Evolutionary conservation across 1,284 basidiomycete genomes (phyloP).

Genomic region (Malassezia nana): DNA sequence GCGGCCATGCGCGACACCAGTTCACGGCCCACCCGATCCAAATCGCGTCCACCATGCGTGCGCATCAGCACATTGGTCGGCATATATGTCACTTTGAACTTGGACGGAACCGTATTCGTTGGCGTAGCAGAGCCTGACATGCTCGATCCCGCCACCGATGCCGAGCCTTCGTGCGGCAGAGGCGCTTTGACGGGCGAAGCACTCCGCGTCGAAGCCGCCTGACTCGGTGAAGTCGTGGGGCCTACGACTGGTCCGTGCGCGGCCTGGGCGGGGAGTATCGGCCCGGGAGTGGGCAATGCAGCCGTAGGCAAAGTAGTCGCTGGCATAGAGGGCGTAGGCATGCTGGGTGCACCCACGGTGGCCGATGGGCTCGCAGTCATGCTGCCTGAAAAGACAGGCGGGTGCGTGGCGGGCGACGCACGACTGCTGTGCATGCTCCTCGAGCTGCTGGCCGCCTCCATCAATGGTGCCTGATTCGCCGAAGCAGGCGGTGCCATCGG

Average conservation of each 20-base stretch:
- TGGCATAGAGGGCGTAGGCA: neutral
- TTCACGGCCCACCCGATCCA: slow-evolving; percentile 62
- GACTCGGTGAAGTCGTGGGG: neutral
- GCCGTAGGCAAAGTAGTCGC: neutral
- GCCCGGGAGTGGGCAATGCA: neutral
- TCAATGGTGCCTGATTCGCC: neutral
- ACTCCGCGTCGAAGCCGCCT: slow-evolving; percentile 13
- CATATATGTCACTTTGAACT: slow-evolving; percentile 76
- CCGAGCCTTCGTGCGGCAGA: slow-evolving; percentile 12
- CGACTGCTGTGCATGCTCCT: neutral
- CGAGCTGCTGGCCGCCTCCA: neutral
- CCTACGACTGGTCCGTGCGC: too few species aligned
- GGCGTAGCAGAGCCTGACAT: neutral
- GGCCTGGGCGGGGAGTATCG: neutral
- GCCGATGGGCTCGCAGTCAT: neutral
- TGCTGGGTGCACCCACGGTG: neutral
- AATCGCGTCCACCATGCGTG: slow-evolving; percentile 74
- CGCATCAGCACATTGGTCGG: slow-evolving; percentile 68
- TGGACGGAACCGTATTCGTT: neutral
- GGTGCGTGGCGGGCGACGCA: neutral
- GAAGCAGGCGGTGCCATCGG: neutral
- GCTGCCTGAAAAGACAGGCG: neutral
- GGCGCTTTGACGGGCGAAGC: slow-evolving; percentile 19
- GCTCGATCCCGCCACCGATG: neutral
- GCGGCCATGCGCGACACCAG: slow-evolving; percentile 54